Evolutionary conservation across 75 land plant genomes (phyloP).

Genomic region (Selaginella moellendorffii): DNA sequence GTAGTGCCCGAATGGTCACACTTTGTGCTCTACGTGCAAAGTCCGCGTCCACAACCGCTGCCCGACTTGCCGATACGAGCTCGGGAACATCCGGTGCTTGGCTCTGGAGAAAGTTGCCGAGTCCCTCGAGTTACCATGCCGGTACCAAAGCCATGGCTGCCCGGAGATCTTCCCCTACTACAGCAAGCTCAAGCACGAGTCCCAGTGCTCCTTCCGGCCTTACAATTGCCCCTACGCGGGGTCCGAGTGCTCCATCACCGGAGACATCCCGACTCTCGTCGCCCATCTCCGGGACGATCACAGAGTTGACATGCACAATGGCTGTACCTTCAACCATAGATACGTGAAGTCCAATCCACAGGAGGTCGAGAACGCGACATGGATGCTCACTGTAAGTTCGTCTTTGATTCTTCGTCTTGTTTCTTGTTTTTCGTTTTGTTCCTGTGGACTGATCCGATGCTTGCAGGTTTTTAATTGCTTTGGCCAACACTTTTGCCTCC

Average conservation of each 20-base stretch:
- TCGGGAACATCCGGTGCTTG: too few species aligned
- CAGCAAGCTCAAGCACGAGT: conserved; percentile 86
- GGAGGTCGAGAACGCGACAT: too few species aligned
- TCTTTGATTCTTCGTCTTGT: background rate
- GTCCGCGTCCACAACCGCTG: conserved; percentile 89
- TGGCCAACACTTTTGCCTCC: too few species aligned
- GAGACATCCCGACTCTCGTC: conserved; percentile 67
- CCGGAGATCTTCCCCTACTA: too few species aligned
- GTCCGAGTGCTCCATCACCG: conserved; percentile 64
- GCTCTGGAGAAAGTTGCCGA: too few species aligned
- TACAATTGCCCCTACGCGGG: conserved; percentile 85
- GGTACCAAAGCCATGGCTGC: conserved; percentile 55
- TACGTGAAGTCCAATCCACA: conserved; percentile 84
- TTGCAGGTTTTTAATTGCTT: conserved; percentile 38
- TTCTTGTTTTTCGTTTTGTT: too few species aligned
- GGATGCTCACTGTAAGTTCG: conserved; percentile 84
- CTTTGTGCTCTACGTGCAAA: too few species aligned
- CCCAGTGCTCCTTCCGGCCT: conserved; percentile 66
- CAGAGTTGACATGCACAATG: too few species aligned
- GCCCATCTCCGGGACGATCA: too few species aligned
- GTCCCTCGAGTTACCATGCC: conserved; percentile 82
- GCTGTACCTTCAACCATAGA: conserved; percentile 75
- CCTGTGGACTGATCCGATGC: conserved; percentile 28
- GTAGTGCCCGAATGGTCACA: conserved; percentile 94
- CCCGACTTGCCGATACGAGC: conserved; percentile 74